phyloP scores from a whole-genome alignment of 441 rosid species.

The Aleurites moluccanus region DNA sequence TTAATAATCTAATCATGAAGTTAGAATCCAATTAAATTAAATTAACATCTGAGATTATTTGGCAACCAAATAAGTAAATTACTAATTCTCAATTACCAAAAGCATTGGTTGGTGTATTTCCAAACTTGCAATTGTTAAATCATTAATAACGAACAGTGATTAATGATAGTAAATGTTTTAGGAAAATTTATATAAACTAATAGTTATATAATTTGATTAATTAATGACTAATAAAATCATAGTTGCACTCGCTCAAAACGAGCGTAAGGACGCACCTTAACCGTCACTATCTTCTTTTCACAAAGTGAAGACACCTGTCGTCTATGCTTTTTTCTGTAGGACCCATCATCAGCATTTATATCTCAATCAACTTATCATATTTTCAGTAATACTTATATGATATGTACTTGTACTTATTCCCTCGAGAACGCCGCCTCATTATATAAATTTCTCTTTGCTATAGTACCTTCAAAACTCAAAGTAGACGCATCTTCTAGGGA shows the following conservation, averaged over 20 bases:
- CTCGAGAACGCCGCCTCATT: conserved; percentile 26
- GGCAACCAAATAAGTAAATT: background rate
- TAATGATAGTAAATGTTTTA: no score
- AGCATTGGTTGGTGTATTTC: no score
- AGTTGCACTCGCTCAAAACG: conserved; percentile 10
- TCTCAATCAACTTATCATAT: fast-evolving
- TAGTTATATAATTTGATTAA: no score
- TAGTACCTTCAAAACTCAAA: conserved; percentile 1
- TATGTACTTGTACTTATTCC: fast-evolving
- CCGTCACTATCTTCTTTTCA: conserved; percentile 29
- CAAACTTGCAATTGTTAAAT: no score
- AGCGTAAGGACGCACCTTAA: conserved; percentile 1
- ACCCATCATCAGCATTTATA: background rate
- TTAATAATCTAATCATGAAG: no score
- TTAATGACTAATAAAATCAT: background rate
- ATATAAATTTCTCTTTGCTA: conserved; percentile 10
- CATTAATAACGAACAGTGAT: no score
- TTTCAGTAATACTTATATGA: background rate
- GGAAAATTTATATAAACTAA: no score
- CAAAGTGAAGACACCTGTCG: conserved; percentile 31
- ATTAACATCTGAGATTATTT: no score
- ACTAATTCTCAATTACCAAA: background rate
- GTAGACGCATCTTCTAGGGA: conserved; percentile 29
- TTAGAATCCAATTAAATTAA: no score
- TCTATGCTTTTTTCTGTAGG: conserved; percentile 5